A percentile compares a stretch with the other conserved stretches of the same genome.
phyloP scores from a whole-genome alignment of 2,329 filamentous ascomycete genomes.

The Elsinoe batatas region DNA sequence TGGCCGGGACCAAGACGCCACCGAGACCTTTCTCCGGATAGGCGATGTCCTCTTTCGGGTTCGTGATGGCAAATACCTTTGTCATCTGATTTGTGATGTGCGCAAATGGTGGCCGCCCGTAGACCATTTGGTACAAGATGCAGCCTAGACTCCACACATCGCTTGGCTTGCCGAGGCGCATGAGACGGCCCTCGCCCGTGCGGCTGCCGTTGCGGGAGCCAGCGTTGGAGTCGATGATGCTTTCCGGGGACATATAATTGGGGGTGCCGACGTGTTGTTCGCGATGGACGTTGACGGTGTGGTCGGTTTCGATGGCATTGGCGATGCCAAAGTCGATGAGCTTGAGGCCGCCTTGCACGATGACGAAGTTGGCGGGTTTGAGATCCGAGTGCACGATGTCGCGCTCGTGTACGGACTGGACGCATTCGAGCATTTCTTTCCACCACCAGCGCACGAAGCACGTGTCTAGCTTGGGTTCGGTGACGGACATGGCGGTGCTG shows the following conservation, averaged over 20 bases:
- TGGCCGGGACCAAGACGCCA: conserved; percentile 45
- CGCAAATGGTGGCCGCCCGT: conserved; percentile 89
- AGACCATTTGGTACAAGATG: conserved; percentile 96
- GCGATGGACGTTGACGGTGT: conserved; percentile 94
- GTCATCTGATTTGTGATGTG: conserved; percentile 83
- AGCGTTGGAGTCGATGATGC: conserved; percentile 76
- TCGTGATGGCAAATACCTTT: conserved; percentile 77
- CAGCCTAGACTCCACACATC: conserved; percentile 96
- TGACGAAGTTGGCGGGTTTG: conserved; percentile 93
- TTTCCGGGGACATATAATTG: conserved; percentile 98
- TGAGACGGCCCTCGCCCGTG: conserved; percentile 40
- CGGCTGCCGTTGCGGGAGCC: conserved; percentile 30
- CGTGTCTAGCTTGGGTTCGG: conserved; percentile 69
- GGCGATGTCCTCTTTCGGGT: conserved; percentile 63
- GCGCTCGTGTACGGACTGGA: conserved; percentile 75
- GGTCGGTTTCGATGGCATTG: conserved; percentile 88
- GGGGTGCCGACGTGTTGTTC: conserved; percentile 92
- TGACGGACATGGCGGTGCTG: conserved; percentile 54
- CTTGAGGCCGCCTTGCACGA: conserved; percentile 83
- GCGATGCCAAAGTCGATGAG: conserved; percentile 98
- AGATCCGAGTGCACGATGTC: conserved; percentile 96
- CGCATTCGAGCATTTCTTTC: conserved; percentile 98
- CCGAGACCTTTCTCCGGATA: conserved; percentile 63
- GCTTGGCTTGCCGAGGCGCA: conserved; percentile 91
- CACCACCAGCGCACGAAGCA: conserved; percentile 95